Evolutionary conservation across 139 green algal genomes (phyloP).

Genomic region (Choricystis sp.): DNA sequence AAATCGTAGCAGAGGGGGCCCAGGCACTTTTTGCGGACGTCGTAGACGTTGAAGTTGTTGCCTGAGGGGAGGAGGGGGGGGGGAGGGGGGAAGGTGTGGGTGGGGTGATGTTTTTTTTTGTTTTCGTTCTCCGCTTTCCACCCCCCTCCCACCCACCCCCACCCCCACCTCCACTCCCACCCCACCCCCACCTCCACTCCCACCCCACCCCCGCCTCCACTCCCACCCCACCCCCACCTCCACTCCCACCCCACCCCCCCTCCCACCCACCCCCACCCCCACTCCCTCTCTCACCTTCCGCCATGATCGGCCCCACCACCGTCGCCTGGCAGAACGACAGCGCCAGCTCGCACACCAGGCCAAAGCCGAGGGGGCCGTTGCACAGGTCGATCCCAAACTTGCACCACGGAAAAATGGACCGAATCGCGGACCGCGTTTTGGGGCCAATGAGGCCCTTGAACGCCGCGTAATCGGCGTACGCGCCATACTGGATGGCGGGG

Average conservation of each 20-base stretch:
- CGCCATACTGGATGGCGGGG: constrained; percentile 70
- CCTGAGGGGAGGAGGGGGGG: constrained; percentile 13
- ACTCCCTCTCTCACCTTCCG: too few species aligned
- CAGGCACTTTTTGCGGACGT: constrained; percentile 67
- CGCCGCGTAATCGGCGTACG: constrained; percentile 62
- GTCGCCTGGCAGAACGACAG: constrained; percentile 47
- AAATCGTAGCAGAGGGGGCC: constrained; percentile 77
- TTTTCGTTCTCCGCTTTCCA: too few species aligned
- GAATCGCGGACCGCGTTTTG: constrained; percentile 15
- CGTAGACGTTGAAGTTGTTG: constrained; percentile 63
- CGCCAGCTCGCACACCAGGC: constrained; percentile 43
- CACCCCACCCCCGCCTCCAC: too few species aligned
- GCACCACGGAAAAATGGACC: constrained; percentile 37
- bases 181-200: too few species aligned
- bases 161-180: too few species aligned
- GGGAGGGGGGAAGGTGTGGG: background rate
- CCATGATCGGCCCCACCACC: constrained; percentile 23
- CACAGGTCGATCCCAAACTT: constrained; percentile 31
- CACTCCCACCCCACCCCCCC: too few species aligned
- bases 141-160: too few species aligned
- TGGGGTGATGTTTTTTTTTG: background rate
- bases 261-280: too few species aligned
- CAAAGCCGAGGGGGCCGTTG: constrained; percentile 15
- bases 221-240: too few species aligned
- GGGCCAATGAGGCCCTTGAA: constrained; percentile 51